Evolutionary conservation across 129 eudicot species (phyloP).

Genomic region (Tagetes erecta): DNA sequence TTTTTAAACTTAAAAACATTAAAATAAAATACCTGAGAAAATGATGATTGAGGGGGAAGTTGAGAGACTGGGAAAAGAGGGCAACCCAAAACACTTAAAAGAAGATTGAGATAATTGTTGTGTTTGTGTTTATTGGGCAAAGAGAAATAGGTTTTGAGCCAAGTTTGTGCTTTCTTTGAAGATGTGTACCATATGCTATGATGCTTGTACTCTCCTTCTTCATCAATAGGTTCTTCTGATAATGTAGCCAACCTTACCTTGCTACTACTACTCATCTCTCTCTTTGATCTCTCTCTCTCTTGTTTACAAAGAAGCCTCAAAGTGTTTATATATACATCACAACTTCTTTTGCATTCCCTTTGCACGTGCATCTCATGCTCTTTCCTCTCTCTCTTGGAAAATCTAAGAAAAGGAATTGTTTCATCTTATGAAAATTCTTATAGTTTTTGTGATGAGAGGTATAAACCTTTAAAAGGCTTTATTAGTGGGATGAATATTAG

Average conservation of each 20-base stretch:
- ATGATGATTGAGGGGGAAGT: constrained; percentile 35
- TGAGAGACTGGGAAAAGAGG: constrained; percentile 86
- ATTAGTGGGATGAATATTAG: too few relatives aligned
- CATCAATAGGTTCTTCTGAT: constrained; percentile 80
- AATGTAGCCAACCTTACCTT: constrained; percentile 69
- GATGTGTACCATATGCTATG: constrained; percentile 37
- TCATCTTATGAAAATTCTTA: not conserved
- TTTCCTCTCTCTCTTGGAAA: not conserved
- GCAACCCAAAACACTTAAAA: constrained; percentile 89
- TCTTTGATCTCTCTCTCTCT: constrained; percentile 9
- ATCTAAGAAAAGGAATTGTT: not conserved
- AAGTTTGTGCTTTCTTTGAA: constrained; percentile 51
- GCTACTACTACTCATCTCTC: constrained; percentile 33
- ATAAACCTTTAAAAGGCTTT: too few relatives aligned
- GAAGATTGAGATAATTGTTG: constrained; percentile 61
- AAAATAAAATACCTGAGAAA: constrained; percentile 32
- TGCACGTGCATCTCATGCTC: constrained; percentile 41
- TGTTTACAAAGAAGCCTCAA: constrained; percentile 23
- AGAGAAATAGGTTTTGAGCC: constrained; percentile 64
- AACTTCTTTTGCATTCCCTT: constrained; percentile 33
- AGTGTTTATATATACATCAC: constrained; percentile 36
- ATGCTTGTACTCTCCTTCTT: constrained; percentile 44
- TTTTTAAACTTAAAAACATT: too few relatives aligned
- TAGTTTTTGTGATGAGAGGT: not conserved
- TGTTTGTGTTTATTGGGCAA: constrained; percentile 75